Percentiles rank a stretch among this genome's conserved stretches.
Evolutionary conservation across 2,329 filamentous ascomycete genomes (phyloP).

Genomic region (Hymenoscyphus repandus): DNA sequence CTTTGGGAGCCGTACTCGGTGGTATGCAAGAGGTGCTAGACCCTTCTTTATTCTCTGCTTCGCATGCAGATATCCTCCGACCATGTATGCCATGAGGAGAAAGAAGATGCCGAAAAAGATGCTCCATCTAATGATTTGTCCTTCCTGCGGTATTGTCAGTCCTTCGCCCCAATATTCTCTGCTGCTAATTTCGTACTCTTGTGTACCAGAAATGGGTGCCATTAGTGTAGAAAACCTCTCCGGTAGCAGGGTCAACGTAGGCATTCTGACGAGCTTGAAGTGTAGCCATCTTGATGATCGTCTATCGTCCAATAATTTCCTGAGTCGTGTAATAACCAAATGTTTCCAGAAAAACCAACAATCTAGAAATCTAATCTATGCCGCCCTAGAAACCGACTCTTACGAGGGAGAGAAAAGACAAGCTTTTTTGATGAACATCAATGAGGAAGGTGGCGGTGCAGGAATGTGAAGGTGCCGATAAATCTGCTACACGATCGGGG

Average conservation of each 20-base stretch:
- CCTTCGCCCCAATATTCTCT: not conserved
- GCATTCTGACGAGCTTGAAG: conserved; percentile 3
- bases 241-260: not conserved
- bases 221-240: conserved; percentile 18
- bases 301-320: not conserved
- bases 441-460: conserved; percentile 8
- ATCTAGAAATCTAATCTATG: not conserved
- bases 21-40: conserved; percentile 60
- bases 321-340: not conserved
- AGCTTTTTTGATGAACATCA: conserved; percentile 8
- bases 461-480: conserved; percentile 2
- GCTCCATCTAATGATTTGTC: conserved; percentile 58
- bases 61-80: conserved; percentile 67
- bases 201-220: conserved; percentile 37
- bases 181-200: conserved; percentile 27
- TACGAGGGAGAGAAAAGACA: conserved; percentile 5
- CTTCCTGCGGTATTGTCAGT: conserved; percentile 29
- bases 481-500: conserved; percentile 15
- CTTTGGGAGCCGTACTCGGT: conserved; percentile 49
- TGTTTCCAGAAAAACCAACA: not conserved
- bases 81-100: conserved; percentile 54
- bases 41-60: conserved; percentile 61
- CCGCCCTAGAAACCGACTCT: not conserved
- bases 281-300: not conserved
- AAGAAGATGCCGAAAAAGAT: conserved; percentile 54